A percentile compares a stretch with the other conserved stretches of the same genome.
Evolutionary conservation across 225 moss, liverwort and hornwort genomes (phyloP).

Genomic region (Straminergon stramineum): DNA sequence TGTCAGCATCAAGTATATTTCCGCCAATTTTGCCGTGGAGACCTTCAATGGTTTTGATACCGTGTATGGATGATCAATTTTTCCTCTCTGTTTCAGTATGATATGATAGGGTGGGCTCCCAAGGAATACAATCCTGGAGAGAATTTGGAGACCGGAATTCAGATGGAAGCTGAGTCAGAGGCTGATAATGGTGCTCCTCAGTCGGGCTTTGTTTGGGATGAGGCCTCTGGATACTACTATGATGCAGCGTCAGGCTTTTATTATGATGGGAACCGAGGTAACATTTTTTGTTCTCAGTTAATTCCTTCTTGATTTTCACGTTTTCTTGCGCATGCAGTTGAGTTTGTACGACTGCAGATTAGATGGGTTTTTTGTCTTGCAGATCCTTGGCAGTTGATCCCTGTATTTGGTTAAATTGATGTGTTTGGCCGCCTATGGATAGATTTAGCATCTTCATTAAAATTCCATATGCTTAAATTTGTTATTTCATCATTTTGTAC

Average conservation of each 20-base stretch:
- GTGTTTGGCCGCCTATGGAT: not conserved
- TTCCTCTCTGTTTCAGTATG: constrained; percentile 61
- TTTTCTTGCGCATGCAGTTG: not conserved
- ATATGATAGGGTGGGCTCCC: constrained; percentile 94
- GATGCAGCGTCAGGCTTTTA: constrained; percentile 97
- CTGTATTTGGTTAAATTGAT: not conserved
- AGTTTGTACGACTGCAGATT: not conserved
- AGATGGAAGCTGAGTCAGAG: constrained; percentile 23
- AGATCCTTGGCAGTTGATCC: not conserved
- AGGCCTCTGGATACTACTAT: constrained; percentile 93
- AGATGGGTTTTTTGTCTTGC: not conserved
- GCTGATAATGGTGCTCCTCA: constrained; percentile 70
- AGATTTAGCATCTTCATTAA: not conserved
- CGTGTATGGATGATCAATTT: not conserved
- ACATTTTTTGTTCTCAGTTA: not conserved
- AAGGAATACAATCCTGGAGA: constrained; percentile 96
- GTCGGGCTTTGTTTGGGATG: constrained; percentile 96
- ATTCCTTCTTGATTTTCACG: not conserved
- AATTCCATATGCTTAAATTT: not conserved
- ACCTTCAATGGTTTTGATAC: not conserved
- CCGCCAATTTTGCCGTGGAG: not conserved
- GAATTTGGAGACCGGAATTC: constrained; percentile 22
- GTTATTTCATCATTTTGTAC: not conserved
- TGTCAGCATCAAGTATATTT: not conserved
- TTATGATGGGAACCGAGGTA: constrained; percentile 96